Evolutionary conservation across 2,329 filamentous ascomycete genomes (phyloP).

Genomic region (Hypoxylon sp.): DNA sequence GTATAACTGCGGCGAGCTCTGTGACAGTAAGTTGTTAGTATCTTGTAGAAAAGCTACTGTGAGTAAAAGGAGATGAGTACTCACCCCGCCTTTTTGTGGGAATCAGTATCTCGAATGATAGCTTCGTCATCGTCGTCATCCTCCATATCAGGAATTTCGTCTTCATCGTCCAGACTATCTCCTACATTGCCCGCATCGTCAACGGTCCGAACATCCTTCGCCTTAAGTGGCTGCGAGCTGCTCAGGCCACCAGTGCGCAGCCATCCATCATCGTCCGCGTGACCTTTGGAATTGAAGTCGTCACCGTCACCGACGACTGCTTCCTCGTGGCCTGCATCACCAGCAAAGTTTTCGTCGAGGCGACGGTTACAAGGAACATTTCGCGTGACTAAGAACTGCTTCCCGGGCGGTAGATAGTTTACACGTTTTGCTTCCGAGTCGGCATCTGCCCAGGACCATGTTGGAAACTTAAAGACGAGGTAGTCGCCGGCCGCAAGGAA

Average conservation of each 20-base stretch:
- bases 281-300: conserved; percentile 66
- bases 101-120: conserved; percentile 84
- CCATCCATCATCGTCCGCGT: conserved; percentile 85
- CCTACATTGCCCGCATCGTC: conserved; percentile 91
- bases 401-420: conserved; percentile 84
- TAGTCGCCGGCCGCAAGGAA: conserved; percentile 97
- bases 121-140: conserved; percentile 97
- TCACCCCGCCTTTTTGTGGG: conserved; percentile 64
- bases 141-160: conserved; percentile 98
- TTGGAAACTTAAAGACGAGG: conserved; percentile 98
- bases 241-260: conserved; percentile 85
- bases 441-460: conserved; percentile 96
- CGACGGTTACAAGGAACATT: conserved; percentile 94
- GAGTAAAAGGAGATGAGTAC: conserved; percentile 36
- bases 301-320: conserved; percentile 87
- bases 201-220: conserved; percentile 86
- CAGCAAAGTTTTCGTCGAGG: conserved; percentile 93
- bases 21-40: conserved; percentile 42
- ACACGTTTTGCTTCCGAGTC: conserved; percentile 84
- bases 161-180: conserved; percentile 78
- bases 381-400: conserved; percentile 95
- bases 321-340: conserved; percentile 88
- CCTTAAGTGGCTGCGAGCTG: conserved; percentile 81
- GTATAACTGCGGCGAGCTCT: conserved; percentile 94
- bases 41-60: neutral